phyloP scores from a whole-genome alignment of 768 basidiomycete genomes.

The Macrolepiota fuliginosa region DNA sequence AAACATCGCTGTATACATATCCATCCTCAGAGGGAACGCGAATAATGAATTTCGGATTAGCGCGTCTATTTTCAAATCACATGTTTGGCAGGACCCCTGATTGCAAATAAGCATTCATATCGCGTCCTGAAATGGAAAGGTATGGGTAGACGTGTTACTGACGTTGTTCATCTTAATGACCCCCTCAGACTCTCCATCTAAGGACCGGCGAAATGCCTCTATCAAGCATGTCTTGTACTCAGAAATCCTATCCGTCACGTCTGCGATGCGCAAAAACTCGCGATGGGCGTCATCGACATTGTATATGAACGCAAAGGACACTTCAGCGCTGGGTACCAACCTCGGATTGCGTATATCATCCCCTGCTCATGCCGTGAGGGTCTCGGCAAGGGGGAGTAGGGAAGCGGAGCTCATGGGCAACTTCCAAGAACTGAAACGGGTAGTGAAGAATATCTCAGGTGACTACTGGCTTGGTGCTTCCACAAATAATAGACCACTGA shows the following conservation, averaged over 20 bases:
- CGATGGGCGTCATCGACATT: conserved; percentile 85
- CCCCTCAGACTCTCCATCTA: conserved; percentile 20
- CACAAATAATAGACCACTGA: neutral
- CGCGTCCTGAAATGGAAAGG: conserved; percentile 9
- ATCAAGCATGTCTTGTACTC: conserved; percentile 80
- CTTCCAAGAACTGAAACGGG: conserved; percentile 82
- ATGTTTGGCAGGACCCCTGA: conserved; percentile 8
- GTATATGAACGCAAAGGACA: conserved; percentile 59
- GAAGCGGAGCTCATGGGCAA: conserved; percentile 88
- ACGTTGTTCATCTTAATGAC: conserved; percentile 20
- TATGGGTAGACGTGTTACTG: conserved; percentile 25
- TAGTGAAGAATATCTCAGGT: conserved; percentile 70
- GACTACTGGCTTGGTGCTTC: conserved; percentile 17
- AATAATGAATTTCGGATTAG: neutral
- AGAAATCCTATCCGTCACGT: conserved; percentile 89
- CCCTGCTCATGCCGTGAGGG: conserved; percentile 38
- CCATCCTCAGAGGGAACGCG: neutral
- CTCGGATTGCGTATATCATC: conserved; percentile 69
- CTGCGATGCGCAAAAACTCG: conserved; percentile 96
- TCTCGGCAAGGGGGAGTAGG: conserved; percentile 49
- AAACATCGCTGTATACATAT: conserved; percentile 11
- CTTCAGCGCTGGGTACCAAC: conserved; percentile 68
- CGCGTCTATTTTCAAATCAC: neutral
- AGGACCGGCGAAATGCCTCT: conserved; percentile 34
- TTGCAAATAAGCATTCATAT: conserved; percentile 14